Conservation (phyloP, 1,284 basidiomycete species). For the Cryptococcus hybrid region DNA sequence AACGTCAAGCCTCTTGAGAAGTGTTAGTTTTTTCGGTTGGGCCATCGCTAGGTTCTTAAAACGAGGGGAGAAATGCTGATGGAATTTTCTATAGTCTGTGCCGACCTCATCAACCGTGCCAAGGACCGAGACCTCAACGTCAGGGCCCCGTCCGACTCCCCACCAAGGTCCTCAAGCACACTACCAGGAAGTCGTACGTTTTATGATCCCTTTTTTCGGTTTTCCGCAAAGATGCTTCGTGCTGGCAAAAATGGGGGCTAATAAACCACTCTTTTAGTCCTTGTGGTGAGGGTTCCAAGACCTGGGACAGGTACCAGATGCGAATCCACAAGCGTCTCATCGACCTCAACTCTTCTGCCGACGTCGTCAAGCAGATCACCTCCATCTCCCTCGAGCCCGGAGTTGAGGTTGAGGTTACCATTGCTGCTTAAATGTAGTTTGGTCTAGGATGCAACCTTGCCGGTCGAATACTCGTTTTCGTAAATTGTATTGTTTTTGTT, state of each 20-base stretch:
- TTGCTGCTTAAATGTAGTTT: constrained; percentile 61
- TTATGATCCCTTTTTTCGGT: background rate
- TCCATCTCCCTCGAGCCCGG: constrained; percentile 98
- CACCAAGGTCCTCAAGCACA: constrained; percentile 98
- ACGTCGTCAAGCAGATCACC: constrained; percentile 99
- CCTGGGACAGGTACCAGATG: constrained; percentile 99
- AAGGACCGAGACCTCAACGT: constrained; percentile 99
- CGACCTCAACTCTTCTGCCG: constrained; percentile 96
- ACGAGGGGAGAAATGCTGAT: background rate
- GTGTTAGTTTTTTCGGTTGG: constrained; percentile 60
- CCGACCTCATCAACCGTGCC: constrained; percentile 95
- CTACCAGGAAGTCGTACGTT: constrained; percentile 93
- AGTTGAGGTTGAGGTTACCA: constrained; percentile 99
- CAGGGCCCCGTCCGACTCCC: constrained; percentile 99
- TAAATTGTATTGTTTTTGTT: background rate
- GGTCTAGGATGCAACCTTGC: background rate
- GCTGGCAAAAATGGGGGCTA: constrained; percentile 6
- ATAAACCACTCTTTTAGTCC: constrained; percentile 58
- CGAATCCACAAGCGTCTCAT: constrained; percentile 99
- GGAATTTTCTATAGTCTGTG: constrained; percentile 67
- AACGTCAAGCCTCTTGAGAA: constrained; percentile 99
- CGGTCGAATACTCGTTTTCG: background rate
- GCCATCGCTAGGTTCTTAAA: too few relatives aligned
- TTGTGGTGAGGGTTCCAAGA: constrained; percentile 99
- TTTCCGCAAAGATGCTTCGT: background rate